Evolutionary conservation across 371 early-diverging fungal species (phyloP), one percentile per base, ranked within the genome.

Genomic region (Syncephalastrum monosporum): DNA sequence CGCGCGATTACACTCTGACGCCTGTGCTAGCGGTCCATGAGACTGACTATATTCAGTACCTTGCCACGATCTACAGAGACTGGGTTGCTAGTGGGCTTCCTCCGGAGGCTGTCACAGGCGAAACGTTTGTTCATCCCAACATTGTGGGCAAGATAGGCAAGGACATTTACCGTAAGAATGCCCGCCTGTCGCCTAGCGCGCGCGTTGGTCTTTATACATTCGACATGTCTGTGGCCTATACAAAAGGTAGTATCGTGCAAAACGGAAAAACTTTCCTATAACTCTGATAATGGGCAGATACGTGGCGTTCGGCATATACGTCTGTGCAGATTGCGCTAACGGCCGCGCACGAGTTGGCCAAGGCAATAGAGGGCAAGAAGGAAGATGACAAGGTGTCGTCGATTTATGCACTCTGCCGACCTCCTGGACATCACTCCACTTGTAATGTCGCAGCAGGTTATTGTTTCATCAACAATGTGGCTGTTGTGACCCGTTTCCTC

Each of bases 341-440:
- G 1, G 90, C 82, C 4, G 76, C 82, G 1, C 74, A 85, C 53
- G 60, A 69, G 6, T 57, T 90, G 14, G 43, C 79, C 17, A 65
- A 63, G 24, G 55, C 63, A 15, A 56, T 48, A 6, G 59, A 58
- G 6, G 12, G 17, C 10, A 53, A 51, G n/a, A 57, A 62, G 6
- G 10, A 33, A 33, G 38, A 12, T 33, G 60, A 69, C 23, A 47
- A 49, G 25, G 62, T 68, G 7, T 45, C 61, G 2, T 63, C 69
- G 0, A 63, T 84, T n/a, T 89, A 86, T 67, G 87, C 88, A 1
- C 65, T 88, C 7, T 86, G 85, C 55, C 70, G 90, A 42, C 90
- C 88, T 4, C 90, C 88, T 1, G 87, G 86, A 0, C 86, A 86
- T 50, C 86, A 86, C 57, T 83, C 86, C 0, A 70, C 79, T 42